phyloP scores from a whole-genome alignment of 768 basidiomycete genomes.

The Serendipita indica region DNA sequence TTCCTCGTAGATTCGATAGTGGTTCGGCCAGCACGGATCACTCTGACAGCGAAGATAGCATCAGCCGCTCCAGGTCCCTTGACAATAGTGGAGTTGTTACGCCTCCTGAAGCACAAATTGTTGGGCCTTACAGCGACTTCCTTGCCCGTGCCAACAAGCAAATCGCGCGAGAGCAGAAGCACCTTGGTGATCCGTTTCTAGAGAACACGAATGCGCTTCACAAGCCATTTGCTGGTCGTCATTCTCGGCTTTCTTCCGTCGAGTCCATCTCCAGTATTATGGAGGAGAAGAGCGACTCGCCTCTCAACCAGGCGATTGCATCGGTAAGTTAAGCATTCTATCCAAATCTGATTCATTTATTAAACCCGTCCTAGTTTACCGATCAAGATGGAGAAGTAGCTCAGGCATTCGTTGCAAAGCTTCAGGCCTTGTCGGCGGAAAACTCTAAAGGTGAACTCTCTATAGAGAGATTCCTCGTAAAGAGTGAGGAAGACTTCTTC shows the following conservation, averaged over 20 bases:
- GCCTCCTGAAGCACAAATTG: background rate
- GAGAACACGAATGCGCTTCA: conserved; percentile 27
- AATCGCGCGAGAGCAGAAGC: conserved; percentile 64
- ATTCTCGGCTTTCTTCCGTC: conserved; percentile 69
- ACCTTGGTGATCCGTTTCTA: conserved; percentile 77
- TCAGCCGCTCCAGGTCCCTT: conserved; percentile 14
- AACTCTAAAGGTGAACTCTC: conserved; percentile 86
- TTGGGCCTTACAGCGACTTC: conserved; percentile 56
- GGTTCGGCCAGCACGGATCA: conserved; percentile 28
- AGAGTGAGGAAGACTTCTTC: conserved; percentile 90
- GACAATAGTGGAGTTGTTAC: conserved; percentile 17
- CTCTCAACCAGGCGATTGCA: conserved; percentile 84
- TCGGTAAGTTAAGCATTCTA: conserved; percentile 36
- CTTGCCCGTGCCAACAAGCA: conserved; percentile 71
- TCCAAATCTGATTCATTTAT: background rate
- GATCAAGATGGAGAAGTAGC: conserved; percentile 89
- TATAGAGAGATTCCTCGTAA: conserved; percentile 79
- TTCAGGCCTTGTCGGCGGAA: conserved; percentile 61
- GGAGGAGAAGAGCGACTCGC: conserved; percentile 80
- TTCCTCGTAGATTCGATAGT: background rate
- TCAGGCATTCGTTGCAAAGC: conserved; percentile 71
- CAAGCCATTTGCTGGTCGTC: conserved; percentile 58
- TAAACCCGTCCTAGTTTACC: conserved; percentile 47
- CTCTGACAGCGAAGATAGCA: conserved; percentile 40
- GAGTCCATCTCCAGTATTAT: conserved; percentile 86